Base-by-base conservation (phyloP, 108 stramenopile genomes). In the Cyclotella kingstonii region DNA sequence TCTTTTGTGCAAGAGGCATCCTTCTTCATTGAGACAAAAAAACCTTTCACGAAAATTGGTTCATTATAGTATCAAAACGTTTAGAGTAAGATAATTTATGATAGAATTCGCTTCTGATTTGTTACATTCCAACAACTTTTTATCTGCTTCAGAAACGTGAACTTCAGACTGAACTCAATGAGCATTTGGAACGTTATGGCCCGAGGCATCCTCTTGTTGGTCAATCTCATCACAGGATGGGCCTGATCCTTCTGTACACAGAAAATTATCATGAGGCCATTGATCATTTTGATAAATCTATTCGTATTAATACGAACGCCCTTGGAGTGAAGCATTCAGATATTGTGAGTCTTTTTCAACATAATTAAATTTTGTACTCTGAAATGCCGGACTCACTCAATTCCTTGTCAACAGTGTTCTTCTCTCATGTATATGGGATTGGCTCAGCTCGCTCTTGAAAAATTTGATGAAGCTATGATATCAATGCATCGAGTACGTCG, bases 391-490 rank as follows among this genome's bases (percentile, higher is more conserved):
- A 15, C 43, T 44, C 14, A 44, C 7, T 44, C 43, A 5, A n/a
- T 4, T 44, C 4, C 23, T 38, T 38, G 10, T 19, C 11, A 19
- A 15, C 54, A 54, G 45, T 63, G n/a, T n/a, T n/a, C 63, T 28
- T 58, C 63, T 36, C 63, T 73, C 14, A 73, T 73, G 71, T 59
- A 64, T 17, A 64, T 50, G 40, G 63, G 53, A 3, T 21, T 73
- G 8, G 63, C 57, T 57, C 71, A 64, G 34, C 52, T 53, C 19
- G 71, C 71, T 30, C 71, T 73, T 42, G 71, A 73, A 73, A 41
- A 39, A 29, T 59, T 73, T 34, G 63, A 73, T n/a, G 71, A 73
- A 35, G 35, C 63, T 19, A 58, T 53, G 49, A 23, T 57, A 43
- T 64, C 62, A n/a, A 59, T 73, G 50, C 46, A 58, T 52, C 63